Conservation (phyloP, 257 asterid species). For the Plantago elongata region DNA sequence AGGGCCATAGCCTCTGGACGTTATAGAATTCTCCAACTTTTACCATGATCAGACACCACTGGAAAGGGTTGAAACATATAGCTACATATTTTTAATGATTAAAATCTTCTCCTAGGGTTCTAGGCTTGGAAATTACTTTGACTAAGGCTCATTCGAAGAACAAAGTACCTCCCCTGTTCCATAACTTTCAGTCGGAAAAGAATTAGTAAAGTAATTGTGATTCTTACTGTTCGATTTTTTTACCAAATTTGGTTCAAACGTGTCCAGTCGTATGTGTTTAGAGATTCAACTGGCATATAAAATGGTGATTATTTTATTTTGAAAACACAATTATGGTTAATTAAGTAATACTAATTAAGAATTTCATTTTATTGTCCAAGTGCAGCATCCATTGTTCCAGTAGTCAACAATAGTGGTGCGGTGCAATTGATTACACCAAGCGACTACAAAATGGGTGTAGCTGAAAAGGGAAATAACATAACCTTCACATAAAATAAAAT, state of each 20-base stretch:
- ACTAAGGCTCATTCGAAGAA: constrained; percentile 27
- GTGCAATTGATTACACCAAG: too few relatives aligned
- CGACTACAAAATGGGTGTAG: too few relatives aligned
- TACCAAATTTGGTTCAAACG: constrained; percentile 20
- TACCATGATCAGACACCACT: constrained; percentile 52
- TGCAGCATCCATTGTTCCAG: too few relatives aligned
- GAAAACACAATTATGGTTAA: constrained; percentile 15
- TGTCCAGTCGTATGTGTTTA: constrained; percentile 28
- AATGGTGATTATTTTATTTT: constrained; percentile 1
- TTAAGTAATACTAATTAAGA: too few relatives aligned
- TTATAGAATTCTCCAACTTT: background rate
- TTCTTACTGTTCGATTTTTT: constrained; percentile 14
- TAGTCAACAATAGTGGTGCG: too few relatives aligned
- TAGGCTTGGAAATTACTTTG: constrained; percentile 51
- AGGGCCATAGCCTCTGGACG: too few relatives aligned
- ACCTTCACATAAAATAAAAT: too few relatives aligned
- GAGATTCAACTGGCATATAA: constrained; percentile 22
- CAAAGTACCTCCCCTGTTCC: constrained; percentile 23
- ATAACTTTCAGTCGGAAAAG: constrained; percentile 18
- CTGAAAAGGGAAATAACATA: too few relatives aligned
- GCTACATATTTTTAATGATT: constrained; percentile 1
- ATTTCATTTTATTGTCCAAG: too few relatives aligned
- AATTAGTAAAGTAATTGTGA: constrained; percentile 26
- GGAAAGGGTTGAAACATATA: constrained; percentile 25
- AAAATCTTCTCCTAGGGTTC: constrained; percentile 7